These are phyloP conservation scores for Termitomyces sp. DNA, from an alignment of 768 basidiomycete genomes.

Conservation along the genomic window DNA sequence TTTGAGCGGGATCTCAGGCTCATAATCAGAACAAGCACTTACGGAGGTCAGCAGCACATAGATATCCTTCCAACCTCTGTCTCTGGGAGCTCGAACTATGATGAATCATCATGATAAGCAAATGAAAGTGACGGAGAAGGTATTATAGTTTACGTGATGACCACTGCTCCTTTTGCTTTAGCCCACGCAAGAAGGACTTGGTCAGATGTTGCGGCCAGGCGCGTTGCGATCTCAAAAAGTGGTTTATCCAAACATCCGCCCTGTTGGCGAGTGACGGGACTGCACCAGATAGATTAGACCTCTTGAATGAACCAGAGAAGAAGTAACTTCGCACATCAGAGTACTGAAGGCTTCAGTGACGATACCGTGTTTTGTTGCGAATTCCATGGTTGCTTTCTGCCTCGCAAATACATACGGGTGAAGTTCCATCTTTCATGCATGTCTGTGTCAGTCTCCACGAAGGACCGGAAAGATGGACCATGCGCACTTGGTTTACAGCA, in stretches of 20 bases:
- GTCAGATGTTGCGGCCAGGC: slow-evolving; percentile 48
- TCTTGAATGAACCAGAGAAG: not conserved
- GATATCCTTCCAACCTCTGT: slow-evolving; percentile 60
- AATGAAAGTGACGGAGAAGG: not conserved
- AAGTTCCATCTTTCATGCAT: slow-evolving; percentile 35
- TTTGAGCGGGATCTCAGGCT: not conserved
- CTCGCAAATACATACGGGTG: slow-evolving; percentile 54
- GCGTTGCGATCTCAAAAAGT: slow-evolving; percentile 48
- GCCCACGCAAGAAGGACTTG: slow-evolving; percentile 73
- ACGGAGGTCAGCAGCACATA: slow-evolving; percentile 43
- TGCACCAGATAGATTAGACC: not conserved
- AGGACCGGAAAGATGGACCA: not conserved
- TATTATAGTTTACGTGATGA: slow-evolving; percentile 49
- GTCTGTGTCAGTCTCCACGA: not conserved
- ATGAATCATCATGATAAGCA: not conserved
- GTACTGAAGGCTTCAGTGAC: slow-evolving; percentile 54
- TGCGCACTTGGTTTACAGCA: slow-evolving; percentile 64
- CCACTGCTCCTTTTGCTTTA: slow-evolving; percentile 56
- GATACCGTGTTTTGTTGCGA: slow-evolving; percentile 42
- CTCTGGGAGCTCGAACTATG: slow-evolving; percentile 56
- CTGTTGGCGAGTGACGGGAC: slow-evolving; percentile 54
- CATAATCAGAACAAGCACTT: not conserved
- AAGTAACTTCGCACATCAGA: slow-evolving; percentile 33
- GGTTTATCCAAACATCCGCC: slow-evolving; percentile 62
- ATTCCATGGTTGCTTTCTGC: slow-evolving; percentile 44